Conservation (phyloP, 2,329 filamentous ascomycete genomes). For the Aureobasidium sp. region DNA sequence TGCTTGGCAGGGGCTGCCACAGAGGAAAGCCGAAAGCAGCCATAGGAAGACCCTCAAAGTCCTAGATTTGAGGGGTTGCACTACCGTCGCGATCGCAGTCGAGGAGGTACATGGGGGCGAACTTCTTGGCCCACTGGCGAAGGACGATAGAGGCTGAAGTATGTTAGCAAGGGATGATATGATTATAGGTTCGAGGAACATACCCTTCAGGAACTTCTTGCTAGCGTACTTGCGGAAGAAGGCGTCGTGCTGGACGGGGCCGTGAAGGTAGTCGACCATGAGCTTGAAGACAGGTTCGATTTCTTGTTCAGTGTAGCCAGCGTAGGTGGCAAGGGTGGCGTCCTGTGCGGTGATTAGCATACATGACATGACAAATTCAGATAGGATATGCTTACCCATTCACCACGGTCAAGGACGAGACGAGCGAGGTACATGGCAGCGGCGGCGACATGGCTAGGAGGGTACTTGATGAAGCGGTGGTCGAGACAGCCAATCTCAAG, state of each 20-base stretch:
- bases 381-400: conserved; percentile 65
- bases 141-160: conserved; percentile 76
- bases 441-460: conserved; percentile 83
- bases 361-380: conserved; percentile 18
- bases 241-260: conserved; percentile 86
- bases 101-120: conserved; percentile 30
- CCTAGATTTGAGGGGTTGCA: conserved; percentile 14
- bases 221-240: conserved; percentile 99
- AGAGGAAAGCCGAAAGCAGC: neutral
- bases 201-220: conserved; percentile 99
- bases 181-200: conserved; percentile 24
- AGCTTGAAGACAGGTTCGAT: conserved; percentile 86
- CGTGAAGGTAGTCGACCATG: conserved; percentile 93
- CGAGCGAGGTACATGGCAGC: conserved; percentile 93
- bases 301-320: conserved; percentile 88
- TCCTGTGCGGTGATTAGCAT: conserved; percentile 49
- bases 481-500: conserved; percentile 96
- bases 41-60: conserved; percentile 1
- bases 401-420: conserved; percentile 79
- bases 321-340: conserved; percentile 77
- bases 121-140: conserved; percentile 78
- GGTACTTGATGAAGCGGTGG: conserved; percentile 84
- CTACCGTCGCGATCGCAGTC: conserved; percentile 18
- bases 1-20: neutral
- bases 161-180: conserved; percentile 11